These are phyloP conservation scores for Penicillium sp. DNA, from an alignment of 2,329 filamentous ascomycete genomes.

Conservation along the genomic window DNA sequence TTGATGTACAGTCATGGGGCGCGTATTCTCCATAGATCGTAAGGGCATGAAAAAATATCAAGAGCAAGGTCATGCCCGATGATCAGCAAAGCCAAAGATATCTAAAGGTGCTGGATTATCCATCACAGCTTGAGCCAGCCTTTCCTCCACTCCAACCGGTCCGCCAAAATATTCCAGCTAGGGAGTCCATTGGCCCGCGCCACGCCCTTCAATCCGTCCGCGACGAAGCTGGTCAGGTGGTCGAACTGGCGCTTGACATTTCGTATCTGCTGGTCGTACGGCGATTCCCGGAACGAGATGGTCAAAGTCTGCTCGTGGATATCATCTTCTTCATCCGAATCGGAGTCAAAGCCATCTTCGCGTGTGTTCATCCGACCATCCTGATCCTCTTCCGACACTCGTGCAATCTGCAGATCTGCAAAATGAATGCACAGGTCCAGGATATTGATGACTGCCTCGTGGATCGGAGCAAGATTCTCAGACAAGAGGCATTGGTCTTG, in stretches of 20 bases:
- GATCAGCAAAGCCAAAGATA: not conserved
- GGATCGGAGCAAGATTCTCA: constrained; percentile 66
- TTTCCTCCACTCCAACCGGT: constrained; percentile 64
- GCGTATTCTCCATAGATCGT: not conserved
- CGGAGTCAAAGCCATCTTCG: constrained; percentile 20
- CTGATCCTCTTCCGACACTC: constrained; percentile 11
- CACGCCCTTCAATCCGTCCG: constrained; percentile 69
- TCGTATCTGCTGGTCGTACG: constrained; percentile 54
- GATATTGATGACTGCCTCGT: constrained; percentile 69
- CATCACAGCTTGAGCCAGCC: constrained; percentile 1
- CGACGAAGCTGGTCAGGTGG: constrained; percentile 66
- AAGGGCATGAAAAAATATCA: constrained; percentile 2
- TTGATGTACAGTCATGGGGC: not conserved
- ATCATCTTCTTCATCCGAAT: constrained; percentile 27
- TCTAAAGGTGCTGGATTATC: not conserved
- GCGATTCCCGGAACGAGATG: constrained; percentile 37
- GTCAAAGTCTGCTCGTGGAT: constrained; percentile 43
- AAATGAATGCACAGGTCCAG: constrained; percentile 73
- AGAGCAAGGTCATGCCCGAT: not conserved
- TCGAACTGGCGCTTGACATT: constrained; percentile 64
- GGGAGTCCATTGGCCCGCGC: constrained; percentile 69
- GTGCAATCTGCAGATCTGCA: constrained; percentile 56
- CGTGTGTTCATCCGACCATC: not conserved
- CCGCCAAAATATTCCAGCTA: constrained; percentile 77
- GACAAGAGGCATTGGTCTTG: constrained; percentile 69